phyloP scores from a whole-genome alignment of 2,329 filamentous ascomycete genomes.

The Fusarium guadeloupense region DNA sequence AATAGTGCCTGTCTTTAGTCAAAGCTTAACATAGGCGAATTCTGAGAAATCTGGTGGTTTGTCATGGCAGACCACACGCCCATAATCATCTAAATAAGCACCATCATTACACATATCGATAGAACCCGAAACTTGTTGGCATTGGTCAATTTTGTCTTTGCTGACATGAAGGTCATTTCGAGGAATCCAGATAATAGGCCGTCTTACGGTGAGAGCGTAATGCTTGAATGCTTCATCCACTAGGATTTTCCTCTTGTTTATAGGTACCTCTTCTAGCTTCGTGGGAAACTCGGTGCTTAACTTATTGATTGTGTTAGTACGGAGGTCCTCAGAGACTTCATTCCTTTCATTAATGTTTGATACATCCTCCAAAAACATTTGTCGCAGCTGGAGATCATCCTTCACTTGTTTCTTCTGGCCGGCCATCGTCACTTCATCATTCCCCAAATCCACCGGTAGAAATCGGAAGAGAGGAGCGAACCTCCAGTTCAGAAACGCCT shows the following conservation, averaged over 20 bases:
- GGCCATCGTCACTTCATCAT: constrained; percentile 79
- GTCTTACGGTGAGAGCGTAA: constrained; percentile 80
- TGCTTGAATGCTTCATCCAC: constrained; percentile 81
- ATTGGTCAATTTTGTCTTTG: constrained; percentile 78
- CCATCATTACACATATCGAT: neutral
- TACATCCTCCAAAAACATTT: neutral
- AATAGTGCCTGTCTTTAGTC: too few relatives aligned
- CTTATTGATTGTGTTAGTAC: constrained; percentile 76
- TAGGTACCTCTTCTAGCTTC: neutral
- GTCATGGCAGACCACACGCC: neutral
- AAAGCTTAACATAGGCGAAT: too few relatives aligned
- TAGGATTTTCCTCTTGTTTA: neutral
- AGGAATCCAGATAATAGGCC: constrained; percentile 94
- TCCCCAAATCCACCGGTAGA: constrained; percentile 92
- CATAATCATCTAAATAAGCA: neutral
- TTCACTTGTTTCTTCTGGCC: constrained; percentile 51
- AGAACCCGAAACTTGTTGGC: neutral
- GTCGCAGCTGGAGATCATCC: too few relatives aligned
- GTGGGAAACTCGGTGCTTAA: constrained; percentile 42
- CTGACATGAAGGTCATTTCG: constrained; percentile 89
- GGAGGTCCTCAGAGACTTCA: constrained; percentile 43
- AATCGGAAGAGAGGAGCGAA: constrained; percentile 89
- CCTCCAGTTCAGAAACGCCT: constrained; percentile 80
- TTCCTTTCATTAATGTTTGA: neutral
- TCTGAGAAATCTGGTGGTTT: neutral